These are phyloP conservation scores for Nannochloropsis salina DNA, from an alignment of 108 stramenopile genomes.

Conservation along the genomic window DNA sequence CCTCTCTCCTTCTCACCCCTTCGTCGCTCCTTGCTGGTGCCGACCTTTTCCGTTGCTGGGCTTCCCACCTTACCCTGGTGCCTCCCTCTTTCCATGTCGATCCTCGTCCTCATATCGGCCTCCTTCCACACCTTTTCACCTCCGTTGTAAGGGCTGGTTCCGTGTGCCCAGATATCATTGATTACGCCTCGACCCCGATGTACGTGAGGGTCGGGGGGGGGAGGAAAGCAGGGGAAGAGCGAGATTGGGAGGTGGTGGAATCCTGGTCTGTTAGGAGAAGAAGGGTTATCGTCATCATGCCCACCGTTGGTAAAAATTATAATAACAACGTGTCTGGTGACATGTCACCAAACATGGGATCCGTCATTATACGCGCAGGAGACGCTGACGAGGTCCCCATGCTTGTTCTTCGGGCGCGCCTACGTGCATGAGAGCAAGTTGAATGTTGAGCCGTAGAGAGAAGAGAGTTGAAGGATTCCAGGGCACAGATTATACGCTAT, in stretches of 20 bases:
- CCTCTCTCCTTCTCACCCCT: not conserved
- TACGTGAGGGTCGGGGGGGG: not conserved
- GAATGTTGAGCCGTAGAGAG: too few relatives aligned
- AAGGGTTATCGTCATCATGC: not conserved
- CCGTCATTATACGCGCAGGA: too few relatives aligned
- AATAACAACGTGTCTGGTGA: not conserved
- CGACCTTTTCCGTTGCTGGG: not conserved
- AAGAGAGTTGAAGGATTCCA: too few relatives aligned
- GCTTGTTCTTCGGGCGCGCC: too few relatives aligned
- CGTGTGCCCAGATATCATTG: not conserved
- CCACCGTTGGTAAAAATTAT: not conserved
- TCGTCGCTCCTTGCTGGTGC: not conserved
- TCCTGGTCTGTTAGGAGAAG: not conserved
- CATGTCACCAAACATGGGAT: too few relatives aligned
- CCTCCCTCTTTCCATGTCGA: not conserved
- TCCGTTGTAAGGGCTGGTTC: not conserved
- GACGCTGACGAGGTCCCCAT: too few relatives aligned
- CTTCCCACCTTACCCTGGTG: not conserved
- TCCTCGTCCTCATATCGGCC: not conserved
- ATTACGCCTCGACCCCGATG: not conserved
- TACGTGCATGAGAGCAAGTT: too few relatives aligned
- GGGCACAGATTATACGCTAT: too few relatives aligned
- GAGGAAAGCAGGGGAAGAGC: too few relatives aligned
- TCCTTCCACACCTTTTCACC: not conserved
- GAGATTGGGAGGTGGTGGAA: too few relatives aligned